Conservation (phyloP, 805 yeast species). For the Pachysolen tannophilus region DNA sequence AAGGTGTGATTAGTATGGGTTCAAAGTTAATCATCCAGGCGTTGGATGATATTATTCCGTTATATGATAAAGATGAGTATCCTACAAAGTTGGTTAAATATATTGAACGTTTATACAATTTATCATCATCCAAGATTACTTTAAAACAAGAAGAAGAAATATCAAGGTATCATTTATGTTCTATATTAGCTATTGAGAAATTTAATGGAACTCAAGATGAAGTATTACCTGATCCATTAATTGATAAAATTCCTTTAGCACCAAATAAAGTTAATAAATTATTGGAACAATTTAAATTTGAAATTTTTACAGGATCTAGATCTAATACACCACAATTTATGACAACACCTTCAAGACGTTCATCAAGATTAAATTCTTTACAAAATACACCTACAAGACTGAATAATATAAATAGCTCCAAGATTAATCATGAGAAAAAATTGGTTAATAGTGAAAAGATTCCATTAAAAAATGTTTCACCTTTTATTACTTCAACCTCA, state of each 20-base stretch:
- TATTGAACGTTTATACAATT: slow-evolving; percentile 38
- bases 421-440: too few relatives aligned
- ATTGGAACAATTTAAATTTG: slow-evolving; percentile 36
- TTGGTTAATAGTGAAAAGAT: too few relatives aligned
- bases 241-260: slow-evolving; percentile 40
- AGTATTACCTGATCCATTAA: slow-evolving; percentile 39
- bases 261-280: slow-evolving; percentile 30
- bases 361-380: too few relatives aligned
- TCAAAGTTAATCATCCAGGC: slow-evolving; percentile 24
- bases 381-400: too few relatives aligned
- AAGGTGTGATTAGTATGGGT: too few relatives aligned
- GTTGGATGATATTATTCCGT: slow-evolving; percentile 43
- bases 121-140: slow-evolving; percentile 42
- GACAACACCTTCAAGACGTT: too few relatives aligned
- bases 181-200: slow-evolving; percentile 49
- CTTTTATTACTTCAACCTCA: slow-evolving; percentile 4
- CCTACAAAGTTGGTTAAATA: slow-evolving; percentile 33
- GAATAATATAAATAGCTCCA: too few relatives aligned
- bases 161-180: slow-evolving; percentile 63
- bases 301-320: slow-evolving; percentile 26
- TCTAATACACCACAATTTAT: too few relatives aligned
- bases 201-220: slow-evolving; percentile 32
- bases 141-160: slow-evolving; percentile 48
- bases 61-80: slow-evolving; percentile 29
- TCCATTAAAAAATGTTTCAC: too few relatives aligned